Evolutionary conservation across 345 rosid species (phyloP).

Genomic region (Salix purpurea): DNA sequence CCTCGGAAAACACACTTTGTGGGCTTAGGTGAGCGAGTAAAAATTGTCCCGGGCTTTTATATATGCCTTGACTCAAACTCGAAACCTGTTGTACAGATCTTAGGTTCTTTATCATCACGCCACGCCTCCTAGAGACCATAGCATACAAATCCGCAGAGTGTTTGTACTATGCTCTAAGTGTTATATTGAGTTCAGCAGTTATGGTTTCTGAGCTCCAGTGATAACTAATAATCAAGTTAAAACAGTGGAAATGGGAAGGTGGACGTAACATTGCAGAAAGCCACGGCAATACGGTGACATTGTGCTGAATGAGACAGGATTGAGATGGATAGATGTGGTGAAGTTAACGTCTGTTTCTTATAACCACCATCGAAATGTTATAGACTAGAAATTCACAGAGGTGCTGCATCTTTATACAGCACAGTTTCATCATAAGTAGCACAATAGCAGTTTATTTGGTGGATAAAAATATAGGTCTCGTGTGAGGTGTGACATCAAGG

Average conservation of each 20-base stretch:
- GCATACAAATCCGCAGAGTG: background rate
- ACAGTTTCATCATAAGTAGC: too few species aligned
- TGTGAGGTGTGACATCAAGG: background rate
- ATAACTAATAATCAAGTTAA: background rate
- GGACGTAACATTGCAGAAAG: background rate
- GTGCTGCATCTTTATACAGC: background rate
- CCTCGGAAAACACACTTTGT: too few species aligned
- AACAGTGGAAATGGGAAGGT: background rate
- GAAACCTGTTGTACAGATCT: too few species aligned
- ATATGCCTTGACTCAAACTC: too few species aligned
- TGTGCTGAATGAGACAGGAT: background rate
- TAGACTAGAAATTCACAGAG: background rate
- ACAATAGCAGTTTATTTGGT: too few species aligned
- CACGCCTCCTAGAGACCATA: background rate
- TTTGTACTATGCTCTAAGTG: background rate
- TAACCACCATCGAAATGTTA: background rate
- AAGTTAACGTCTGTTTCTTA: too few species aligned
- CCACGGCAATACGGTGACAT: background rate
- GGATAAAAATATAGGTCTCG: background rate
- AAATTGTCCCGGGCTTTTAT: too few species aligned
- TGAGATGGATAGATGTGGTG: too few species aligned
- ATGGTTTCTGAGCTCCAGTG: background rate
- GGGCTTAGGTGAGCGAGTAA: too few species aligned
- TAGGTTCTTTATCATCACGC: rapidly evolving
- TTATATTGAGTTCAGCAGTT: too few species aligned